Conservation (phyloP, 2,329 filamentous ascomycete genomes). For the Epichloe scottii region DNA sequence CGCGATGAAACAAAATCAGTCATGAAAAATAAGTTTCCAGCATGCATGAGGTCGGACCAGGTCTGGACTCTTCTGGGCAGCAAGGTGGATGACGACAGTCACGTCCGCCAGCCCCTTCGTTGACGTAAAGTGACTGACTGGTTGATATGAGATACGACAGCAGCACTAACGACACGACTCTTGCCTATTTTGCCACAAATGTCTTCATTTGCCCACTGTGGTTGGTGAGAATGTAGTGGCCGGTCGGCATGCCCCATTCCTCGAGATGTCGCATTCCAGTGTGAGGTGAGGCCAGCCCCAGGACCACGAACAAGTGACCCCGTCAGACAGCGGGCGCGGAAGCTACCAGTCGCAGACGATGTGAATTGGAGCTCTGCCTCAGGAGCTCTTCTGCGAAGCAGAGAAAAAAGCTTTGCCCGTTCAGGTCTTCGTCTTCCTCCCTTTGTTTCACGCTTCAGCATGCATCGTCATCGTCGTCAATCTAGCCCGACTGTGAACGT, state of each 20-base stretch:
- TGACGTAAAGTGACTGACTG: neutral
- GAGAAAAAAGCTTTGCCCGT: neutral
- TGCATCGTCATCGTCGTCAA: neutral
- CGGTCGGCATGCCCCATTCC: conserved; percentile 2
- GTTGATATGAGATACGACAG: neutral
- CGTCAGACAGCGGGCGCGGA: neutral
- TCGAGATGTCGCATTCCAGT: conserved; percentile 4
- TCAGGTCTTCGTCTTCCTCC: neutral
- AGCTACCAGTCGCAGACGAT: neutral
- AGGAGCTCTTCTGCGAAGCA: neutral
- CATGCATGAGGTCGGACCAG: neutral
- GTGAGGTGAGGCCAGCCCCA: neutral
- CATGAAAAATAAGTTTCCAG: neutral
- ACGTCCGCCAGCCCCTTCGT: neutral
- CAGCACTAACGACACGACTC: neutral
- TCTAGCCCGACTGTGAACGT: neutral
- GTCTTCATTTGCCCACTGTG: neutral
- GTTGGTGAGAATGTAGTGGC: neutral
- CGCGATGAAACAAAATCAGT: neutral
- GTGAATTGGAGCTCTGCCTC: neutral
- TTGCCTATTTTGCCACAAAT: neutral
- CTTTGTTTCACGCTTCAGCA: neutral
- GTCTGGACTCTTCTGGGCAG: neutral
- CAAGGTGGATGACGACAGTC: neutral
- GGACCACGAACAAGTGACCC: neutral